Evolutionary conservation across 371 early-diverging fungal species (phyloP).

Genomic region (Apophysomyces variabilis): DNA sequence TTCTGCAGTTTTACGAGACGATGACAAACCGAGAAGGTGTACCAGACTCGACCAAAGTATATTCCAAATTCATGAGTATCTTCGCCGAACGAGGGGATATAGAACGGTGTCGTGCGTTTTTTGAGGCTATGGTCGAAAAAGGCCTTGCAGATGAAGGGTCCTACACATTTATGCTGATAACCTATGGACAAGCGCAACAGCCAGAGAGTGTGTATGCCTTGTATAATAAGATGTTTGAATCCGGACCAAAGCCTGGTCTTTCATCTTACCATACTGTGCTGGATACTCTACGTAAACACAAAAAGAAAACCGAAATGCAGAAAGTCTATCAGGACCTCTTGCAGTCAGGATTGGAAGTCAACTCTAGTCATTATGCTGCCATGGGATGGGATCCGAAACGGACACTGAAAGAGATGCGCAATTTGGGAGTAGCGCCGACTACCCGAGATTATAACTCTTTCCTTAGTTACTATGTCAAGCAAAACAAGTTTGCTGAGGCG

Average conservation of each 20-base stretch:
- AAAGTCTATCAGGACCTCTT: conserved; percentile 26
- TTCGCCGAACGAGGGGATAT: conserved; percentile 23
- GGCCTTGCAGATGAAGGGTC: conserved; percentile 10
- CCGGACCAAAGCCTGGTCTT: conserved; percentile 29
- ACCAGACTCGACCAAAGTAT: conserved; percentile 8
- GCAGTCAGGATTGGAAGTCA: conserved; percentile 5
- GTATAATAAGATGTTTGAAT: conserved; percentile 44
- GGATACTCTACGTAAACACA: conserved; percentile 6
- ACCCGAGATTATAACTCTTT: conserved; percentile 43
- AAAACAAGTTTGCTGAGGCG: conserved; percentile 39
- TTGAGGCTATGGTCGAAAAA: conserved; percentile 21
- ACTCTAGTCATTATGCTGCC: conserved; percentile 24
- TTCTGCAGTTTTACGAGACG: conserved; percentile 21
- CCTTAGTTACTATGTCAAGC: conserved; percentile 25
- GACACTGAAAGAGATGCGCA: conserved; percentile 29
- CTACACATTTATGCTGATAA: conserved; percentile 32
- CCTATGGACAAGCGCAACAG: conserved; percentile 19
- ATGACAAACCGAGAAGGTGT: conserved; percentile 17
- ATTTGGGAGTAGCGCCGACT: not conserved
- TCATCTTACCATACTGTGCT: conserved; percentile 38
- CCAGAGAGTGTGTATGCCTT: conserved; percentile 27
- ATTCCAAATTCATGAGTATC: conserved; percentile 26
- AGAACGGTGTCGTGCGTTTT: conserved; percentile 18
- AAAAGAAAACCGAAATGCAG: conserved; percentile 17
- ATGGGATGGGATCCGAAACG: conserved; percentile 36